These are phyloP conservation scores for Yarrowia alimentaria DNA, from an alignment of 805 yeast species.

Conservation along the genomic window DNA sequence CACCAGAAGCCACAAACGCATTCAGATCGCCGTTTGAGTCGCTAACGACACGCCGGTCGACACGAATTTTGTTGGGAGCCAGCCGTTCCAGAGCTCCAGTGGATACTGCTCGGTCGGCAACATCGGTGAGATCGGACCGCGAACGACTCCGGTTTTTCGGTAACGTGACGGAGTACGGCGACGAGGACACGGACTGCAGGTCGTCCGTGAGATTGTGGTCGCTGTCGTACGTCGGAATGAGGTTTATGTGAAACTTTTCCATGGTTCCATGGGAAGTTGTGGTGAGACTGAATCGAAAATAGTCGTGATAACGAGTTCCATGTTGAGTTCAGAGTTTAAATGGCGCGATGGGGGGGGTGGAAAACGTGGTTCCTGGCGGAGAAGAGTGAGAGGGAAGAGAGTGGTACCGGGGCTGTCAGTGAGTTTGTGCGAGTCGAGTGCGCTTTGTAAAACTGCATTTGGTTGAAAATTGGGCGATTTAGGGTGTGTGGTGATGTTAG, in stretches of 20 bases:
- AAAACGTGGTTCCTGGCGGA: too few relatives aligned
- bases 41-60: conserved; percentile 10
- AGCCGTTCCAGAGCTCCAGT: conserved; percentile 15
- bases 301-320: too few relatives aligned
- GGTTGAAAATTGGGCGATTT: too few relatives aligned
- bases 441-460: too few relatives aligned
- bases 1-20: not conserved
- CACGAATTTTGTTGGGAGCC: conserved; percentile 2
- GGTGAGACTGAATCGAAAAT: too few relatives aligned
- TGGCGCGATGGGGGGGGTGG: too few relatives aligned
- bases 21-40: not conserved
- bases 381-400: too few relatives aligned
- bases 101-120: conserved; percentile 1
- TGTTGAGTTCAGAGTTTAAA: too few relatives aligned
- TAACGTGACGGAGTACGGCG: conserved; percentile 22
- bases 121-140: conserved; percentile 7
- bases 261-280: not conserved
- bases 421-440: too few relatives aligned
- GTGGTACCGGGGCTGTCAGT: too few relatives aligned
- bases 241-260: conserved; percentile 24
- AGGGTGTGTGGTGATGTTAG: too few relatives aligned
- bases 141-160: conserved; percentile 8
- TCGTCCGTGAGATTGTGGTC: conserved; percentile 19
- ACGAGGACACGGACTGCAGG: conserved; percentile 24
- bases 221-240: conserved; percentile 24